phyloP scores from a whole-genome alignment of 2,329 filamentous ascomycete species.

The Chaetomium sp. region DNA sequence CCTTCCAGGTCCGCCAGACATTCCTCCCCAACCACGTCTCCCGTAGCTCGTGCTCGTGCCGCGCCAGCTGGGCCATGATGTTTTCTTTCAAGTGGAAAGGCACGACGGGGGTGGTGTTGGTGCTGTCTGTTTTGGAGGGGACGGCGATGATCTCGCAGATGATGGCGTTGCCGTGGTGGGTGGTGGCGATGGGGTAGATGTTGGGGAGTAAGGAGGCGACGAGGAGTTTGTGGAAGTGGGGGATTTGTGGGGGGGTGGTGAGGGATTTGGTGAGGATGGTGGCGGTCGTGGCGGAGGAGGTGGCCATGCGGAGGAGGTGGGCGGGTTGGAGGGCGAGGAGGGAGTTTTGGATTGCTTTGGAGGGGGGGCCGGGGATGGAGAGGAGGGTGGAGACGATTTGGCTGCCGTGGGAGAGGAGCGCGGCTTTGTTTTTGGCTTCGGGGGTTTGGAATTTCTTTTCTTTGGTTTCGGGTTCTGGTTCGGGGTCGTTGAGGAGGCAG shows the following conservation, averaged over 20 bases:
- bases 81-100: slow-evolving; percentile 54
- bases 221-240: slow-evolving; percentile 50
- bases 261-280: slow-evolving; percentile 47
- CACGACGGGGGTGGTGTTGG: slow-evolving; percentile 40
- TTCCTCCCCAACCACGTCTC: slow-evolving; percentile 49
- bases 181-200: slow-evolving; percentile 40
- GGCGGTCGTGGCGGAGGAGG: slow-evolving; percentile 42
- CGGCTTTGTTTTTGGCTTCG: slow-evolving; percentile 50
- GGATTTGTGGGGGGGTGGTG: slow-evolving; percentile 40
- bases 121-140: slow-evolving; percentile 36
- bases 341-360: slow-evolving; percentile 66
- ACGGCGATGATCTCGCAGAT: slow-evolving; percentile 43
- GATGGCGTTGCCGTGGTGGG: slow-evolving; percentile 46
- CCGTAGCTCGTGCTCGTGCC: slow-evolving; percentile 43
- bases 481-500: slow-evolving; percentile 38
- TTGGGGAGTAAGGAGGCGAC: slow-evolving; percentile 43
- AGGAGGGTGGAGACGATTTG: slow-evolving; percentile 78
- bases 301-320: slow-evolving; percentile 59
- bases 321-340: slow-evolving; percentile 52
- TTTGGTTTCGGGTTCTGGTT: slow-evolving; percentile 20
- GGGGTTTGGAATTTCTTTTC: slow-evolving; percentile 28
- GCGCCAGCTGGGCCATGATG: slow-evolving; percentile 43
- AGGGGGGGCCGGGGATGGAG: slow-evolving; percentile 60
- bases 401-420: slow-evolving; percentile 62
- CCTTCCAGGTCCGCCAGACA: slow-evolving; percentile 53